phyloP scores from a whole-genome alignment of 495 filamentous ascomycete genomes.

The Neurospora tetrasperma region DNA sequence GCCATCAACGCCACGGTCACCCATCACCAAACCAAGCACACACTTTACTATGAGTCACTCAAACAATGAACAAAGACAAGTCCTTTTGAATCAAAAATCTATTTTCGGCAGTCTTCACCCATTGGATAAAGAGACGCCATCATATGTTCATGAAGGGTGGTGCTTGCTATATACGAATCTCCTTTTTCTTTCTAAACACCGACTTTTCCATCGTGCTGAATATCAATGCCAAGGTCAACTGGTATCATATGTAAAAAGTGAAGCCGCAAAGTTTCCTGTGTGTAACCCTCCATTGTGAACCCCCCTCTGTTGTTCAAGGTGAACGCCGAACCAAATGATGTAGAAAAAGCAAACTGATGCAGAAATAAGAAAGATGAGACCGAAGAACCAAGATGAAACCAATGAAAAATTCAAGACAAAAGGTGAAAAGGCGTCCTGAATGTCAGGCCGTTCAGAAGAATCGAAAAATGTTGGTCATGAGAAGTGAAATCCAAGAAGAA shows the following conservation, averaged over 20 bases:
- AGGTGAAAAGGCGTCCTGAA: neutral
- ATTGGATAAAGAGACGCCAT: neutral
- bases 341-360: neutral
- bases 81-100: neutral
- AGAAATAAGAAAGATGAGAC: too few species aligned
- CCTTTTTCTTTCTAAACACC: neutral
- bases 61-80: neutral
- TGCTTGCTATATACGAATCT: neutral
- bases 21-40: too few species aligned
- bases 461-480: neutral
- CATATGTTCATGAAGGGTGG: neutral
- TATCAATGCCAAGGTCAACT: neutral
- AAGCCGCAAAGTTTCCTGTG: neutral
- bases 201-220: neutral
- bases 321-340: neutral
- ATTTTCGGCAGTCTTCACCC: neutral
- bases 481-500: neutral
- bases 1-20: neutral
- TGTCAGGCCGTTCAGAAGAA: neutral
- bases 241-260: neutral
- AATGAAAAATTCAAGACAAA: neutral
- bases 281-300: neutral
- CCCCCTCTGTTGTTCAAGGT: neutral
- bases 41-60: neutral
- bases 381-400: too few species aligned